A percentile compares a stretch with the other conserved stretches of the same genome.
These are phyloP conservation scores for Yamadazyma insecticola DNA, from an alignment of 805 yeast genomes.

Conservation along the genomic window DNA sequence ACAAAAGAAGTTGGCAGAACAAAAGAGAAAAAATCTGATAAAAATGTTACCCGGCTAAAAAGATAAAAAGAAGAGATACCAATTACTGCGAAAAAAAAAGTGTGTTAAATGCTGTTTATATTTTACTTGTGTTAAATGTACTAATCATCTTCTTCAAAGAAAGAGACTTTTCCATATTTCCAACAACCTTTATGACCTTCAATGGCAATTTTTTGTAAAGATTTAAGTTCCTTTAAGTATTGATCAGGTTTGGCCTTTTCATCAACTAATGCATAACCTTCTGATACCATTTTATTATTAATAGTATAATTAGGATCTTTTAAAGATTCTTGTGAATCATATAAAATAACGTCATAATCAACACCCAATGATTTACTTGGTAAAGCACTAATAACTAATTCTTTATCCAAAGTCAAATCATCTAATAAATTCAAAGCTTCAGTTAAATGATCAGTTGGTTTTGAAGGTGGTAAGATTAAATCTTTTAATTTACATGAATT, in stretches of 20 bases:
- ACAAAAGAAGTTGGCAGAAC: too few species aligned
- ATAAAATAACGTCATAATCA: slow-evolving; percentile 50
- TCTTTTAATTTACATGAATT: slow-evolving; percentile 50
- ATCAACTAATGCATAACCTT: slow-evolving; percentile 60
- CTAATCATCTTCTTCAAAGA: slow-evolving; percentile 40
- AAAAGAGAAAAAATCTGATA: too few species aligned
- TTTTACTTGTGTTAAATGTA: too few species aligned
- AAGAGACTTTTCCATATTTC: slow-evolving; percentile 71
- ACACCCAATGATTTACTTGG: slow-evolving; percentile 35
- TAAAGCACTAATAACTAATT: slow-evolving; percentile 51
- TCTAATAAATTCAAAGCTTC: slow-evolving; percentile 54
- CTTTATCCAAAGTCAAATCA: slow-evolving; percentile 47
- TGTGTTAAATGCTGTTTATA: too few species aligned
- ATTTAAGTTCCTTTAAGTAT: slow-evolving; percentile 29
- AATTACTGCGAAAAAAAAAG: too few species aligned
- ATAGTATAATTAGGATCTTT: slow-evolving; percentile 53
- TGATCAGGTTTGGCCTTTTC: slow-evolving; percentile 28
- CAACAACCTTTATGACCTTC: slow-evolving; percentile 57
- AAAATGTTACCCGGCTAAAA: too few species aligned
- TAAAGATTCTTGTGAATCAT: slow-evolving; percentile 52
- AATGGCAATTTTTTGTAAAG: slow-evolving; percentile 48
- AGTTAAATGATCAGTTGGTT: slow-evolving; percentile 49
- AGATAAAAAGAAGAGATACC: too few species aligned
- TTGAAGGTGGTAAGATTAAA: slow-evolving; percentile 53
- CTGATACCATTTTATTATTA: slow-evolving; percentile 52